Evolutionary conservation across 352 stramenopile genomes (phyloP), one percentile per base, ranked within the genome.

Genomic region (Blastocystis sp.): DNA sequence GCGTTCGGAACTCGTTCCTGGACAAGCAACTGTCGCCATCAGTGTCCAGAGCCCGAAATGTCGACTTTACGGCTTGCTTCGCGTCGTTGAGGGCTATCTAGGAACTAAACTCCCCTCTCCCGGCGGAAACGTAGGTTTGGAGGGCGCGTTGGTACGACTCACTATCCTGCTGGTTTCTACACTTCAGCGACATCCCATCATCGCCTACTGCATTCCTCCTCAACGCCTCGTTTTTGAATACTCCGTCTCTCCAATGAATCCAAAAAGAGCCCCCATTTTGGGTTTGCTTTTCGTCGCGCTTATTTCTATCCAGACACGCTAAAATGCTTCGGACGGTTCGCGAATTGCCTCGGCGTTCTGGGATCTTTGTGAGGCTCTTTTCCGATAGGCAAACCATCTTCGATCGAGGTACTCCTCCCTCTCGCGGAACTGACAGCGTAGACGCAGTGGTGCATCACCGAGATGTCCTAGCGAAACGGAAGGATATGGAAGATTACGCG

Each of bases 401-500:
- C 45, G 78, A 88, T 60, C 61, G 78, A 56, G 53, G 78, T 76
- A 88, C 21, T 28, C 2, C 2, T 60, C 5, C 0, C 1, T 21
- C 2, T 23, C 0, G 17, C 66, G n/a, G 21, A 5, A 14, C 14
- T 65, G 11, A 53, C 0, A 28, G 28, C 52, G 28, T 62, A 88
- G 78, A 71, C n/a, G 48, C 67, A 60, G 67, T 79, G 0, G 64
- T 76, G 65, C 4, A 34, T 40, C 78, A 88, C 38, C 60, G 78
- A 65, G 65, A 88, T 60, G n/a, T 38, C 17, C 11, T 88, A 2
- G 78, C 78, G 62, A 48, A 77, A 38, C 23, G 67, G 10, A 17
- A 56, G 9, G 78, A 88, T 88, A 74, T 69, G 40, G 60, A 34
- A 7, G 60, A 78, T 34, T 88, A 88, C 78, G 23, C 41, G 61